Conservation (phyloP, 352 stramenopile genomes). For the Phytophthora sp. region DNA sequence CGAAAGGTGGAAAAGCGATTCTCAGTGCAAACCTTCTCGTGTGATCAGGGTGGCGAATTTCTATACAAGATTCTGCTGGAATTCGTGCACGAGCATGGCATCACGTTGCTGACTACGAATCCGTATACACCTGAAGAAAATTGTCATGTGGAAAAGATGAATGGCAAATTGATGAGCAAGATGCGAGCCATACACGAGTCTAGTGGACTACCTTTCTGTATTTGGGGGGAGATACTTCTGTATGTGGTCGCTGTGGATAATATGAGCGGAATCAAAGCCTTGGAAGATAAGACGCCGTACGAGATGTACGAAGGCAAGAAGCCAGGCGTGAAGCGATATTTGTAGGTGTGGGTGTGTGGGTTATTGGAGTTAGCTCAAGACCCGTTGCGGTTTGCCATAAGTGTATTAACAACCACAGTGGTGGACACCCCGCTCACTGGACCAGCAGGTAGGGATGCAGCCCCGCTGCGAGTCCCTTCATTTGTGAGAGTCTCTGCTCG, state of each 20-base stretch:
- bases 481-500: too few species aligned
- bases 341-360: too few species aligned
- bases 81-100: not conserved
- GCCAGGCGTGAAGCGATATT: not conserved
- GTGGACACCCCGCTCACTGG: too few species aligned
- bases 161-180: not conserved
- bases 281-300: not conserved
- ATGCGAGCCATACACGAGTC: not conserved
- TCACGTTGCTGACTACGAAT: not conserved
- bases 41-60: too few species aligned
- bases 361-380: too few species aligned
- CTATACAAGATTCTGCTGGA: not conserved
- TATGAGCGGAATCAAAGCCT: not conserved
- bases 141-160: not conserved
- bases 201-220: not conserved
- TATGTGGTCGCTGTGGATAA: not conserved
- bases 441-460: too few species aligned
- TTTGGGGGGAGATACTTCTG: not conserved
- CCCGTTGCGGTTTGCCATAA: too few species aligned
- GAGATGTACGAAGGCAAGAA: not conserved
- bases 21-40: not conserved
- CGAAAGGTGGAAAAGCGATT: not conserved
- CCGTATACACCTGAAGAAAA: not conserved
- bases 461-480: too few species aligned
- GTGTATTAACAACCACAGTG: too few species aligned